Percentiles rank a stretch among this genome's conserved stretches.
Evolutionary conservation across 176 grass and related monocot species (phyloP).

Genomic region (Ensete glaucum): DNA sequence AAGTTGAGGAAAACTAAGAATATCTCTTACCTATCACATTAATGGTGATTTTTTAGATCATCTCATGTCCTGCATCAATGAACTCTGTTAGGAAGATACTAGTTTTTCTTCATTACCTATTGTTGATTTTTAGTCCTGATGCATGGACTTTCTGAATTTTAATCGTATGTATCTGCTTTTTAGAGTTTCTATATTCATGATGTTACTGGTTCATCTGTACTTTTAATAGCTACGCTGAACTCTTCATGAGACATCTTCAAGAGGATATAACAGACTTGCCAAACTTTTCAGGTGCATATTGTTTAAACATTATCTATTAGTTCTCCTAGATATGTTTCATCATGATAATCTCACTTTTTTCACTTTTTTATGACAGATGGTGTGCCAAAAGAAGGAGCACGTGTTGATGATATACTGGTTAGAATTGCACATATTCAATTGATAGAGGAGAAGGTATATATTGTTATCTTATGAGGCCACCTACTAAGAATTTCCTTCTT

Average conservation of each 20-base stretch:
- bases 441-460: constrained; percentile 83
- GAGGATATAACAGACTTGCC: constrained; percentile 57
- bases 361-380: constrained; percentile 59
- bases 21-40: too few relatives aligned
- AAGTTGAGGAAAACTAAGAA: too few relatives aligned
- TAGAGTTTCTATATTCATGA: too few relatives aligned
- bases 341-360: constrained; percentile 27
- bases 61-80: too few relatives aligned
- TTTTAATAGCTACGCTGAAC: constrained; percentile 69
- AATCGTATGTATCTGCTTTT: too few relatives aligned
- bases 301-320: neutral
- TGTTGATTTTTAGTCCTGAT: constrained; percentile 6
- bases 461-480: constrained; percentile 5
- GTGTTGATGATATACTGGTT: constrained; percentile 66
- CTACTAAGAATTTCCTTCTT: neutral
- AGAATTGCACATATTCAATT: constrained; percentile 80
- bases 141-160: too few relatives aligned
- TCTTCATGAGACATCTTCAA: constrained; percentile 79
- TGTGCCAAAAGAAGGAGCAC: constrained; percentile 77
- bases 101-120: too few relatives aligned
- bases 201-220: neutral
- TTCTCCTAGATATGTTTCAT: constrained; percentile 15
- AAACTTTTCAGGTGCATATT: constrained; percentile 61
- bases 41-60: too few relatives aligned
- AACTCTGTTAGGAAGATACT: neutral